phyloP scores from a whole-genome alignment of 2,329 filamentous ascomycete genomes.

The Nannizziopsis barbatae region DNA sequence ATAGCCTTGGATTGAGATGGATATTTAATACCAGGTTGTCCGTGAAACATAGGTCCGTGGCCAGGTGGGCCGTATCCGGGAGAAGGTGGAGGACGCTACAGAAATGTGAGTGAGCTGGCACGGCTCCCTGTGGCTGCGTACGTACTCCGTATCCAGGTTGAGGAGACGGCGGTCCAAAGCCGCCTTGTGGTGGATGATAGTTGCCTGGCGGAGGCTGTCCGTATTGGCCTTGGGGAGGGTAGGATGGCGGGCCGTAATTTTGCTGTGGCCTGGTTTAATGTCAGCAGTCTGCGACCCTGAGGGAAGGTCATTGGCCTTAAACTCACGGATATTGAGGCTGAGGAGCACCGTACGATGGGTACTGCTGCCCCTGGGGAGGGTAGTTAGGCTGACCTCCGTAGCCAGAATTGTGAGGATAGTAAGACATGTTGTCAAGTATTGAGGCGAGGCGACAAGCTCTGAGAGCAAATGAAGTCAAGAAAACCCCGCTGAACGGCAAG shows the following conservation, averaged over 20 bases:
- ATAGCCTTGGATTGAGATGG: too few relatives aligned
- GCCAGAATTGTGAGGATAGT: constrained; percentile 48
- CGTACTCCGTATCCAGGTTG: constrained; percentile 32
- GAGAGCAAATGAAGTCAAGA: neutral
- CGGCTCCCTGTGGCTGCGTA: constrained; percentile 3
- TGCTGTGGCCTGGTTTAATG: constrained; percentile 2
- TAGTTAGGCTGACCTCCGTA: constrained; percentile 41
- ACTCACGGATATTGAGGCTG: constrained; percentile 33
- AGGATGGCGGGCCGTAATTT: constrained; percentile 7
- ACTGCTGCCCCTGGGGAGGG: constrained; percentile 32
- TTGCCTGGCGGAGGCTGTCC: constrained; percentile 30
- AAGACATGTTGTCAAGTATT: constrained; percentile 42
- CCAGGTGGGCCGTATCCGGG: constrained; percentile 18
- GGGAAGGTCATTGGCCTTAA: neutral
- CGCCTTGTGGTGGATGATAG: constrained; percentile 35
- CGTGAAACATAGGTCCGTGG: constrained; percentile 31
- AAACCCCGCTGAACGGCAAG: neutral
- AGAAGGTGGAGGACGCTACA: neutral
- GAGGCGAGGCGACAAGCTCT: constrained; percentile 10
- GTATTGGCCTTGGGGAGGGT: constrained; percentile 19
- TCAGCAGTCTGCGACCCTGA: constrained; percentile 4
- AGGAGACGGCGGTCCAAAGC: constrained; percentile 38
- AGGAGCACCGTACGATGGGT: constrained; percentile 25
- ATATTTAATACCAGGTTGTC: constrained; percentile 27
- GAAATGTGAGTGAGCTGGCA: constrained; percentile 1